phyloP scores from a whole-genome alignment of 2,329 filamentous ascomycete species.

The Sporothrix protearum region DNA sequence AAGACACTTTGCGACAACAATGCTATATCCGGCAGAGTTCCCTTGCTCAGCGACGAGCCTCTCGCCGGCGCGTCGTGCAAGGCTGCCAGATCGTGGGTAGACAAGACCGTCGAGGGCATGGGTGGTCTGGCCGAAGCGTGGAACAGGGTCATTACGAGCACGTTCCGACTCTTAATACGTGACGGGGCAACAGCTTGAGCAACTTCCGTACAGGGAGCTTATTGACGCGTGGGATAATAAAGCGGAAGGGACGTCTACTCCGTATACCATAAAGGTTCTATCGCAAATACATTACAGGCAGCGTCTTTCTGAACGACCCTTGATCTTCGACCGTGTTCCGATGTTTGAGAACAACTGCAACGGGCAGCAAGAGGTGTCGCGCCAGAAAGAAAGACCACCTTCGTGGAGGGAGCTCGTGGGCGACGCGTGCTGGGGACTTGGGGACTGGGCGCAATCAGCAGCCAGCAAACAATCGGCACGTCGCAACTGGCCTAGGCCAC shows the following conservation, averaged over 20 bases:
- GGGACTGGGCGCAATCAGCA: not conserved
- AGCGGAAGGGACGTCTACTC: not conserved
- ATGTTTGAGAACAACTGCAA: not conserved
- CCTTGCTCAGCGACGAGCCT: not conserved
- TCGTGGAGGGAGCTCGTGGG: not conserved
- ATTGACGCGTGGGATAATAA: not conserved
- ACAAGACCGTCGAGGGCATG: not conserved
- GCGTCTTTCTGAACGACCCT: not conserved
- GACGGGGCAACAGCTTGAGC: not conserved
- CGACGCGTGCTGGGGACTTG: not conserved
- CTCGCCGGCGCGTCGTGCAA: not conserved
- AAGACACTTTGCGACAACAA: not conserved
- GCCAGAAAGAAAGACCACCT: not conserved
- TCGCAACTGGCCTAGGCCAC: not conserved
- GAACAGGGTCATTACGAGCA: not conserved
- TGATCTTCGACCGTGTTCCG: not conserved
- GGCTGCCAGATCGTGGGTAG: not conserved
- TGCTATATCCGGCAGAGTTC: not conserved
- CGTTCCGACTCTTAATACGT: not conserved
- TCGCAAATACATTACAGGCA: not conserved
- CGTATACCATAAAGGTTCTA: not conserved
- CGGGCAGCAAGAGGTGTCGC: not conserved
- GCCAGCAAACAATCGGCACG: not conserved
- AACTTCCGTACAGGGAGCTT: not conserved
- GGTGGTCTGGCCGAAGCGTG: not conserved